Evolutionary conservation across 768 basidiomycete species (phyloP).

Genomic region (Kwoniella sp.): DNA sequence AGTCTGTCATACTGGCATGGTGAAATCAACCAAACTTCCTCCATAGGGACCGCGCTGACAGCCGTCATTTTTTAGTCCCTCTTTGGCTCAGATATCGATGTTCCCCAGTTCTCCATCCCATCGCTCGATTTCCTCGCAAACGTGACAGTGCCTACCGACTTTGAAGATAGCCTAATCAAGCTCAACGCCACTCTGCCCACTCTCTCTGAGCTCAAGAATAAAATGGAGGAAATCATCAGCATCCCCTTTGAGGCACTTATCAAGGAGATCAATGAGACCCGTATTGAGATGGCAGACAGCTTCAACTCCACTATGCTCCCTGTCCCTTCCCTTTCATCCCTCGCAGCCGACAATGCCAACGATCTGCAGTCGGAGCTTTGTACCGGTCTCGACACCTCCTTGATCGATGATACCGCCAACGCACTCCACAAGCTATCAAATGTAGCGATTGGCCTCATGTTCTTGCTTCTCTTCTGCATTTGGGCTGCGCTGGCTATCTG

Average conservation of each 20-base stretch:
- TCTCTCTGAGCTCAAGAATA: constrained; percentile 71
- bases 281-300: constrained; percentile 63
- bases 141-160: constrained; percentile 74
- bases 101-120: constrained; percentile 75
- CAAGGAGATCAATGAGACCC: constrained; percentile 84
- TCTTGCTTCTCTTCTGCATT: constrained; percentile 71
- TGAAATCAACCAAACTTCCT: not conserved
- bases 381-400: constrained; percentile 71
- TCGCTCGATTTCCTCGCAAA: constrained; percentile 73
- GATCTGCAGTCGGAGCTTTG: constrained; percentile 64
- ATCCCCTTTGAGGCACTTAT: constrained; percentile 87
- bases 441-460: constrained; percentile 75
- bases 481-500: constrained; percentile 72
- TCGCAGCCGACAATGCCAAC: constrained; percentile 32
- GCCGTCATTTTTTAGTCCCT: constrained; percentile 55
- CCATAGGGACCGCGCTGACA: not conserved
- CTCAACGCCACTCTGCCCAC: constrained; percentile 82
- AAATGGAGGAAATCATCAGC: constrained; percentile 63
- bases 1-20: constrained; percentile 9
- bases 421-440: constrained; percentile 79
- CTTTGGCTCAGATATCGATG: constrained; percentile 58
- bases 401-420: constrained; percentile 79
- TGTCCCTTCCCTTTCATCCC: constrained; percentile 61
- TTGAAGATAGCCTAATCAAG: constrained; percentile 70
- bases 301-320: constrained; percentile 76